Conservation (phyloP, 2,329 filamentous ascomycete species). For the Trichoderma semiorbis region DNA sequence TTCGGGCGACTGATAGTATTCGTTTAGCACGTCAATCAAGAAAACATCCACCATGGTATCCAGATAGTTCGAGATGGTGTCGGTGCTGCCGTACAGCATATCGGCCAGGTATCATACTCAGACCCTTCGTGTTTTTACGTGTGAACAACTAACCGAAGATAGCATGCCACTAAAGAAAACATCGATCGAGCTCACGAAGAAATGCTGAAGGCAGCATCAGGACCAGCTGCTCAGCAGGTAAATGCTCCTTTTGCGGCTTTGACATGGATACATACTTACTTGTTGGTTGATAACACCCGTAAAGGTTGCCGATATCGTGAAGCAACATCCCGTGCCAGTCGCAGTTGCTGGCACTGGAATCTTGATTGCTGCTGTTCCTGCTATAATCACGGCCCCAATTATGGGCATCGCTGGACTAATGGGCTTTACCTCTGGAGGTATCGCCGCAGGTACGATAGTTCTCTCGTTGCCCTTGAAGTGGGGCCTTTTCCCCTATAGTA, state of each 20-base stretch:
- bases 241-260: not conserved
- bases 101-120: not conserved
- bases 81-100: not conserved
- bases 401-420: conserved; percentile 20
- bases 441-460: conserved; percentile 20
- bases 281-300: not conserved
- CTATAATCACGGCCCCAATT: conserved; percentile 17
- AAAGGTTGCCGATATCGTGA: not conserved
- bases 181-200: not conserved
- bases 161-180: not conserved
- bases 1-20: not conserved
- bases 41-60: not conserved
- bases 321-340: not conserved
- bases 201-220: not conserved
- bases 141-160: not conserved
- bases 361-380: not conserved
- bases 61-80: not conserved
- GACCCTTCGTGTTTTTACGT: not conserved
- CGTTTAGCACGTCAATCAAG: not conserved
- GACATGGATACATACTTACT: no score
- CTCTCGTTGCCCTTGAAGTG: not conserved
- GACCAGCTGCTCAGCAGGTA: not conserved
- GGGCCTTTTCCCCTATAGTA: not conserved
- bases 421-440: conserved; percentile 24
- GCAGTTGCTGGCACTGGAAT: not conserved